Evolutionary conservation across 2,329 filamentous ascomycete species (phyloP), one percentile per base, ranked within the genome.

Genomic region (Trichoderma cornu-damae): DNA sequence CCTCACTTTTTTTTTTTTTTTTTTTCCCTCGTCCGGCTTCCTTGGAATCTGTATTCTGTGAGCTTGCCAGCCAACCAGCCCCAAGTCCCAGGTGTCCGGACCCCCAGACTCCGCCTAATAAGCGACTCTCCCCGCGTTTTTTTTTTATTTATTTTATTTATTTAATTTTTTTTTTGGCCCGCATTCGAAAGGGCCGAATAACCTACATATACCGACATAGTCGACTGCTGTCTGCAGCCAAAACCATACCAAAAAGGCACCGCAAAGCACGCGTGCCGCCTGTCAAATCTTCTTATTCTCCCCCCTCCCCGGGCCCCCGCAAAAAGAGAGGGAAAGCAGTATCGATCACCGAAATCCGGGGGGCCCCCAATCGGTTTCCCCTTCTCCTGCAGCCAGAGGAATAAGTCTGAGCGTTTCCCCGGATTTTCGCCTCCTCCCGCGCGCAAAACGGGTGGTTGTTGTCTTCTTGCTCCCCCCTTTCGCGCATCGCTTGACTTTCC

Each of bases 131-230:
- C 47, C 54, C 58, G 48, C 53, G 53, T 58, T 52, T 58, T 57
- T 48, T 53, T n/a, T n/a, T n/a, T n/a, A n/a, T n/a, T n/a, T n/a
- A n/a, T n/a, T n/a, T n/a, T n/a, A n/a, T n/a, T n/a, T n/a, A n/a
- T n/a, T n/a, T n/a, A n/a, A n/a, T n/a, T n/a, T n/a, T n/a, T n/a
- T 43, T 42, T 11, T 30, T 58, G 53, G 58, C 58, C 53, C 53
- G 58, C 54, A 58, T 57, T 60, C 40, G 53, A 60, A 60, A 60
- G 58, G 58, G 53, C 58, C 58, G 58, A 60, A 58, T 60, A 58
- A 58, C 54, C 38, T 57, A 50, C 54, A 57, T 57, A 50, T 20
- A 50, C 52, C 30, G 49, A 48, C 30, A 46, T 48, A 20, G 14
- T 34, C 53, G 35, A 32, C 46, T 49, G 20, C 51, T 43, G 6